Percentiles rank a stretch among this genome's conserved stretches.
Evolutionary conservation across 1,284 basidiomycete species (phyloP).

Genomic region (Tetrapyrgos nigripes): DNA sequence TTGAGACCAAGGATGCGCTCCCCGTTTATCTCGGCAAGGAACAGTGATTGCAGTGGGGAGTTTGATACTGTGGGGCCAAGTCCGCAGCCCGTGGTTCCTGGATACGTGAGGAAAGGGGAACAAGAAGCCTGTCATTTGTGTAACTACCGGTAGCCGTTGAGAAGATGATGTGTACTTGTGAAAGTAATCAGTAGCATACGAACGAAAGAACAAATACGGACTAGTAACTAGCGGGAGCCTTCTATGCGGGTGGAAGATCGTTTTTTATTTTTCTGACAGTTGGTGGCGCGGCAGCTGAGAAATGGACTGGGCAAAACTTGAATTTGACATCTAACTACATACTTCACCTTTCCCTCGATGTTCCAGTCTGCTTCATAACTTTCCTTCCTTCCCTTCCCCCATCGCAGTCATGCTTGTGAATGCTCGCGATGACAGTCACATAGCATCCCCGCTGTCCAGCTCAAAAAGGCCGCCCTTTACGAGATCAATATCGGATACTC

Average conservation of each 20-base stretch:
- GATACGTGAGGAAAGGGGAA: too few relatives aligned
- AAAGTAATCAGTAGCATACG: too few relatives aligned
- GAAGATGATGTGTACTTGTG: too few relatives aligned
- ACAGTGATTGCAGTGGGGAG: neutral
- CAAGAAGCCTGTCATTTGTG: too few relatives aligned
- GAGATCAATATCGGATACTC: conserved; percentile 13
- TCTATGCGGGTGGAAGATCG: too few relatives aligned
- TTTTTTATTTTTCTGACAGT: too few relatives aligned
- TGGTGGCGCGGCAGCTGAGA: neutral
- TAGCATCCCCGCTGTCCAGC: neutral
- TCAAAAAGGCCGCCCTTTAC: conserved; percentile 9
- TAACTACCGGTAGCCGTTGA: too few relatives aligned
- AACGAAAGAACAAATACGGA: too few relatives aligned
- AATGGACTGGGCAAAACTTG: neutral
- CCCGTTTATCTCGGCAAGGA: neutral
- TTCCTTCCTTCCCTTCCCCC: neutral
- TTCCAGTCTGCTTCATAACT: neutral
- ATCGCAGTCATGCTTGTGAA: neutral
- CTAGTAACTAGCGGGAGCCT: too few relatives aligned
- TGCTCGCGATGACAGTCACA: neutral
- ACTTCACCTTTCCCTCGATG: neutral
- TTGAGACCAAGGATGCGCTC: too few relatives aligned
- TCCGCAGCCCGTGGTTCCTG: neutral
- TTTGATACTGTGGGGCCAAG: too few relatives aligned
- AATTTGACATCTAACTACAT: neutral